phyloP scores from a whole-genome alignment of 192 early-diverging fungal genomes.

The Rhizophlyctis rosea region DNA sequence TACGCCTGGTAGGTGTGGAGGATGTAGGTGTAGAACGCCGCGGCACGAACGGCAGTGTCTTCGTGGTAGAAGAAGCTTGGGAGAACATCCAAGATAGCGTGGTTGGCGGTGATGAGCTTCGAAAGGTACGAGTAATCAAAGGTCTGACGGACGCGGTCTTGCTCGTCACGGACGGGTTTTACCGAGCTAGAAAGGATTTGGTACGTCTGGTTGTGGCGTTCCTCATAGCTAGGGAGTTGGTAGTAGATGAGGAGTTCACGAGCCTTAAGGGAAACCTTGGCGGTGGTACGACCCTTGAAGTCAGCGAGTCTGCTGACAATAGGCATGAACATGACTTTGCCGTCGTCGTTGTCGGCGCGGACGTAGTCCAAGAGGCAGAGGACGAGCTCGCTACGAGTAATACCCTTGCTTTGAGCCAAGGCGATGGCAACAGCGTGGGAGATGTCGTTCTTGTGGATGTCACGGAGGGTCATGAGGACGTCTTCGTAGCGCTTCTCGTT shows the following conservation, averaged over 20 bases:
- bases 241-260: constrained; percentile 91
- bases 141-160: constrained; percentile 2
- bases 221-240: constrained; percentile 89
- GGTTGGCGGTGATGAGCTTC: constrained; percentile 81
- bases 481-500: constrained; percentile 74
- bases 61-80: constrained; percentile 90
- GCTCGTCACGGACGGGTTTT: constrained; percentile 1
- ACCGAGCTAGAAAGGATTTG: constrained; percentile 70
- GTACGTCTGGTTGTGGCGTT: constrained; percentile 80
- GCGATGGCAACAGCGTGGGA: constrained; percentile 67
- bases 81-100: constrained; percentile 93
- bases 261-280: constrained; percentile 91
- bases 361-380: constrained; percentile 77
- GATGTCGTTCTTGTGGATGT: constrained; percentile 77
- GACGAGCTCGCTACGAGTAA: constrained; percentile 63
- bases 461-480: constrained; percentile 79
- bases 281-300: constrained; percentile 67
- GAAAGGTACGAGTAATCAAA: constrained; percentile 52
- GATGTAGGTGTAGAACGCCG: constrained; percentile 94
- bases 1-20: constrained; percentile 98
- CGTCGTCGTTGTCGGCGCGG: constrained; percentile 62
- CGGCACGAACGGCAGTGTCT: constrained; percentile 67
- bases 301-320: constrained; percentile 77
- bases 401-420: constrained; percentile 82
- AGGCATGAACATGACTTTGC: constrained; percentile 63